Evolutionary conservation across 495 filamentous ascomycete genomes (phyloP), one percentile per base, ranked within the genome.

Genomic region (Xylaria intraflava): DNA sequence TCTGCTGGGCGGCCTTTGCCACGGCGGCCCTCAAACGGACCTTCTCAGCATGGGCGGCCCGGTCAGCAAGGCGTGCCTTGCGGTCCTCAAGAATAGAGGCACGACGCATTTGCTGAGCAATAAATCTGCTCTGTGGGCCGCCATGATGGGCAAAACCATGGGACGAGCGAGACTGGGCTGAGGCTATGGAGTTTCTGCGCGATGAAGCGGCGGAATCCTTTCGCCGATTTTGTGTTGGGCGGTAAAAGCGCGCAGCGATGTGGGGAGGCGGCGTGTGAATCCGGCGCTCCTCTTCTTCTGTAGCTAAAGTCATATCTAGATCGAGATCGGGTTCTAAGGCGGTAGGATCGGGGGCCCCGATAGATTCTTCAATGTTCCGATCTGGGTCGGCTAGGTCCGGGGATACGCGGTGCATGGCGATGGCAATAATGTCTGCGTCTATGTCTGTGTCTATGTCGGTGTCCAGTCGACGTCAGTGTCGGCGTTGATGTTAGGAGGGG

Each of bases 41-140:
- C 72, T 95, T 91, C 67, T 98, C 93, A 43, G 90, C 93, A 72
- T 98, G 90, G 39, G 89, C 88, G 10, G 92, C 94, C 39, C 92
- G 82, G 66, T 95, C 93, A 48, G 94, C 93, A 23, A 97, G 80
- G 42, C 91, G 83, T 6, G 90, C 93, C 67, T 95, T 96, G 36
- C 93, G 88, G 61, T 81, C 88, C 68, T 98, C 92, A 51, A 97
- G 78, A 49, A 98, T 95, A 22, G 89, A 92, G 7, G 88, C 85
- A 42, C 91, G 88, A 27, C 91, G 89, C 33, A 96, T 79, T 62
- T 96, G 89, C 63, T 95, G 90, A 29, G 89, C 90, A 49, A 95
- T 76, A 68, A 92, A 80, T 60, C 88, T 88, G 66, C 87, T 86
- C 66, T 90, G 86, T 6, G 83, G 78, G 24, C 81, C 77, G 47